Conservation (phyloP, 495 filamentous ascomycete species). For the Penicillium mononematosum region DNA sequence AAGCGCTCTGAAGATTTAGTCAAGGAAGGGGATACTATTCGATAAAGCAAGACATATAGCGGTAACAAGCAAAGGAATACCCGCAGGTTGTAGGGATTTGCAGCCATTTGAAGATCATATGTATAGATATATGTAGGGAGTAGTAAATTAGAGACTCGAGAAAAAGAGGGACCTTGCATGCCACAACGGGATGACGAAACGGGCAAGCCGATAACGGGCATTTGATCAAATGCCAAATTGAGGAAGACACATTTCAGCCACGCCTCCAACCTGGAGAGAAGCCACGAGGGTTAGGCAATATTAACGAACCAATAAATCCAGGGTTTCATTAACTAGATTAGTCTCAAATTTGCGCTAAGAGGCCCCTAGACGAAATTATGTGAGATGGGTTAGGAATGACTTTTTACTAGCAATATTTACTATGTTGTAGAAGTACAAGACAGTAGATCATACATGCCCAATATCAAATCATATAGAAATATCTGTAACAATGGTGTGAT, state of each 20-base stretch:
- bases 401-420: not conserved
- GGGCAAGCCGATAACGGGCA: slow-evolving; percentile 23
- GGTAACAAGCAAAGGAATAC: slow-evolving; percentile 5
- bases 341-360: slow-evolving; percentile 5
- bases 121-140: not conserved
- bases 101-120: not conserved
- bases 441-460: too few species aligned
- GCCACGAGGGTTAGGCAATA: slow-evolving; percentile 4
- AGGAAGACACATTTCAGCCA: not conserved
- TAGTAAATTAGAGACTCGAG: slow-evolving; percentile 2
- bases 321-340: not conserved
- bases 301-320: not conserved
- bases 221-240: slow-evolving; percentile 21
- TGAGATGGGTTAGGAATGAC: not conserved
- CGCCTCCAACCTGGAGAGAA: not conserved
- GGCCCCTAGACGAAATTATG: not conserved
- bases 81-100: not conserved
- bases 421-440: not conserved
- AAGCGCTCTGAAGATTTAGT: not conserved
- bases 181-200: slow-evolving; percentile 25
- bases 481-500: too few species aligned
- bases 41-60: slow-evolving; percentile 1
- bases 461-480: too few species aligned
- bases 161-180: slow-evolving; percentile 6
- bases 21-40: not conserved